Evolutionary conservation across 208 protist genomes (phyloP), one percentile per base, ranked within the genome.

Genomic region (Strigomonas culicis): DNA sequence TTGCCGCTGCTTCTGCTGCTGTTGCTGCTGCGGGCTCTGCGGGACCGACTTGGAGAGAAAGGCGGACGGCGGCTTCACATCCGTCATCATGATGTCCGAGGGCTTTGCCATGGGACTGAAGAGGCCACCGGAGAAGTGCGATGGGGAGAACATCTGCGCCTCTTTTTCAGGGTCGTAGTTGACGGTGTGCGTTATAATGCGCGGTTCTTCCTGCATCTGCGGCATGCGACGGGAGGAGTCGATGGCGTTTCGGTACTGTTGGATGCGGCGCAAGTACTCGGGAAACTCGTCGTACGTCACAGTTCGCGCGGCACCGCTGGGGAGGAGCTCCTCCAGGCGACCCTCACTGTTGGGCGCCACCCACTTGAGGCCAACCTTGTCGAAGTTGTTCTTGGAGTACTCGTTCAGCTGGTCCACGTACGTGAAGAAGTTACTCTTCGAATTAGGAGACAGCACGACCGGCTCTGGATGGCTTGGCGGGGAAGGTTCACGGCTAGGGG

Each of bases 321-420:
- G 77, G 61, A 93, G 71, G 19, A 93, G 67, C 30, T 93, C 86
- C 51, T 81, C 75, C 11, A 93, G 59, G 6, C 62, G 59, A 19
- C 86, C 82, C 62, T 79, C 70, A n/a, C 72, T 70, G 2, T 69
- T 41, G 10, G 83, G 80, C 8, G 70, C 80, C 3, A 88, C 78
- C 86, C 86, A 93, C 51, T 73, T 84, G 17, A 90, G 55, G 11
- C 78, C 74, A 13, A 75, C 75, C 32, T 79, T 72, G 30, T 86
- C 72, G 59, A 87, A 87, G 0, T 63, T 75, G 44, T 75, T 70
- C 34, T 41, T 64, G 41, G 70, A 65, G 0, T 72, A 63, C 1
- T 28, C 51, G 1, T 77, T 66, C 6, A 93, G 76, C 30, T 84
- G 66, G 50, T 86, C 82, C 21, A 93, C 60, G 46, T 83, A 73